Evolutionary conservation across 163 green algal species (phyloP).

Genomic region (Prototheca wickerhamii): DNA sequence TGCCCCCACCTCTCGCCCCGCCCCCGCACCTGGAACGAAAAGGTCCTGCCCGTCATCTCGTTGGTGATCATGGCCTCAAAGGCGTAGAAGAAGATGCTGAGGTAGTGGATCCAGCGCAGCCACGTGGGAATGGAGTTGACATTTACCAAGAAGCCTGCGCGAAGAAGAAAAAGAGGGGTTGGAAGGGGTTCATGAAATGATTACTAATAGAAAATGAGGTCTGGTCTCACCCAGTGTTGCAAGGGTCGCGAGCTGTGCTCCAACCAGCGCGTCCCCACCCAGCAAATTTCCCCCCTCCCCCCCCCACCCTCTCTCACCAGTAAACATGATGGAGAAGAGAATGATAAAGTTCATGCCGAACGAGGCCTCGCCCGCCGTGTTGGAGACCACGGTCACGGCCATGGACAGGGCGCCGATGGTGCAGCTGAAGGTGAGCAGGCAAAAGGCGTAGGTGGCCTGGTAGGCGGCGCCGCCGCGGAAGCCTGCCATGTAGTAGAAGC

Average conservation of each 20-base stretch:
- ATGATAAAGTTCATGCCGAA: constrained; percentile 42
- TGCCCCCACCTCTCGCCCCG: too few species aligned
- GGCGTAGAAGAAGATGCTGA: constrained; percentile 40
- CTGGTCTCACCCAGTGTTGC: too few species aligned
- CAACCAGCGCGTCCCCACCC: too few species aligned
- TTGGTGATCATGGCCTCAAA: constrained; percentile 40
- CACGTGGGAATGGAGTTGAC: constrained; percentile 16
- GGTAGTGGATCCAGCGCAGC: constrained; percentile 42
- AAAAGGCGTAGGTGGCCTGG: constrained; percentile 44
- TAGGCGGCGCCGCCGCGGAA: constrained; percentile 27
- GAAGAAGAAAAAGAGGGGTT: too few species aligned
- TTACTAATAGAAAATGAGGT: too few species aligned
- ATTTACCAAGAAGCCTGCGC: constrained; percentile 29
- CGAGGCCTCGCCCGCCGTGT: constrained; percentile 29
- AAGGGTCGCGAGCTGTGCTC: too few species aligned
- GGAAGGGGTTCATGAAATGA: too few species aligned
- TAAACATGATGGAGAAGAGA: constrained; percentile 36
- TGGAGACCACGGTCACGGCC: constrained; percentile 28
- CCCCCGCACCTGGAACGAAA: constrained; percentile 17
- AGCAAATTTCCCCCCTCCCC: too few species aligned
- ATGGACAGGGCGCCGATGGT: constrained; percentile 48
- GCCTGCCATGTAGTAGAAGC: constrained; percentile 54
- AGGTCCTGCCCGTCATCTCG: constrained; percentile 25
- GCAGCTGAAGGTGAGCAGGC: constrained; percentile 44
- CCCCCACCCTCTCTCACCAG: background rate